A percentile compares a stretch with the other conserved stretches of the same genome.
Conservation (phyloP, 164 flowering plant genomes). For the Chimonanthus salicifolius region DNA sequence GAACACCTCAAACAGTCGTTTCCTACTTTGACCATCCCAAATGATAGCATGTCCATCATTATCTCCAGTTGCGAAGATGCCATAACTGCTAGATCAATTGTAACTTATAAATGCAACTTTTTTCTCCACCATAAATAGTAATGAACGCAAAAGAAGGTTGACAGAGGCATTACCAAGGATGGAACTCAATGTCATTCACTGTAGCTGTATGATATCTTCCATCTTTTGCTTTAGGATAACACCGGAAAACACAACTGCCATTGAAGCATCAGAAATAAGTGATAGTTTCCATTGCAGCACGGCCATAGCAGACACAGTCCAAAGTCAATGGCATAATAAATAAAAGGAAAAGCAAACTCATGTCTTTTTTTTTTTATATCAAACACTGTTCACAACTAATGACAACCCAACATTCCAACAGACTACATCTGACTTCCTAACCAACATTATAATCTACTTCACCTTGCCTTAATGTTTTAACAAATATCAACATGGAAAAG, state of each 20-base stretch:
- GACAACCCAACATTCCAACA: neutral
- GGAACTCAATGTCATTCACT: slow-evolving; percentile 75
- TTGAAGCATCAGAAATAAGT: neutral
- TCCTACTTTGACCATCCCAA: slow-evolving; percentile 72
- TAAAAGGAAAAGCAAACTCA: neutral
- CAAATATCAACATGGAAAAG: neutral
- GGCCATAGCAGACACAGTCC: neutral
- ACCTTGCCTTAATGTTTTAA: neutral
- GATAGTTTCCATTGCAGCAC: neutral
- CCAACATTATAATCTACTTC: neutral
- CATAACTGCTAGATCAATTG: slow-evolving; percentile 24
- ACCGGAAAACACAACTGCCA: slow-evolving; percentile 67
- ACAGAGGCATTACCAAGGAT: slow-evolving; percentile 53
- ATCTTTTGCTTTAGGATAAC: slow-evolving; percentile 62
- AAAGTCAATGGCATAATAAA: neutral
- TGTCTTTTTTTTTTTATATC: too few relatives aligned
- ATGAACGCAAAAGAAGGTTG: neutral
- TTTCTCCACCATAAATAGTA: neutral
- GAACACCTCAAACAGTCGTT: slow-evolving; percentile 67
- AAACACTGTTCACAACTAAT: neutral
- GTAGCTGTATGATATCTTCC: slow-evolving; percentile 51
- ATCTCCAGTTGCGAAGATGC: slow-evolving; percentile 73
- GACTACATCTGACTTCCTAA: neutral
- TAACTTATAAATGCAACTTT: slow-evolving; percentile 2
- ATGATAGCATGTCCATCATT: slow-evolving; percentile 61